Evolutionary conservation across 2,329 filamentous ascomycete species (phyloP).

Genomic region (Ophiocordyceps sinensis): DNA sequence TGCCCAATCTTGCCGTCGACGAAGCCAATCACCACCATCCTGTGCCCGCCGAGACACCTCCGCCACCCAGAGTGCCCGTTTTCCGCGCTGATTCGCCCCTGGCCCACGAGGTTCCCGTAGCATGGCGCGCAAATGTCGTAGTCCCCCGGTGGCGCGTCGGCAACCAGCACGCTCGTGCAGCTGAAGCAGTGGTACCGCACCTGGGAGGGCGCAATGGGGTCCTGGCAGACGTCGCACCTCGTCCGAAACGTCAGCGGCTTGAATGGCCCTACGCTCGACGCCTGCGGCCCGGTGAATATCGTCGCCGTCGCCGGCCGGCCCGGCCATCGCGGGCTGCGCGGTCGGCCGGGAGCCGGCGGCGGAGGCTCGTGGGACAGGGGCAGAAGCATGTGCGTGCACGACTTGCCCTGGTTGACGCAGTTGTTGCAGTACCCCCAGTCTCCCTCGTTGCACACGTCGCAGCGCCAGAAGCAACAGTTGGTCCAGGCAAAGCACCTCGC

Average conservation of each 20-base stretch:
- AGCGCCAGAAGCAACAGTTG: constrained; percentile 83
- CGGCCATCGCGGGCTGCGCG: constrained; percentile 26
- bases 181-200: constrained; percentile 67
- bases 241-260: constrained; percentile 58
- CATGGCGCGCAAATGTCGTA: constrained; percentile 75
- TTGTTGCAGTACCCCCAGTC: constrained; percentile 90
- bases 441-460: constrained; percentile 72
- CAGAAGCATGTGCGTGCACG: constrained; percentile 69
- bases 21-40: constrained; percentile 73
- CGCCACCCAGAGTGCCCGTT: constrained; percentile 76
- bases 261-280: constrained; percentile 38
- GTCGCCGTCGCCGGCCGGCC: constrained; percentile 32
- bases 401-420: constrained; percentile 70
- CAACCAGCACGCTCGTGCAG: constrained; percentile 42
- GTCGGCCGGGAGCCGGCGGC: constrained; percentile 16
- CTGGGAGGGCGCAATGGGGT: constrained; percentile 53
- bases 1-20: constrained; percentile 53
- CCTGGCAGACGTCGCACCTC: constrained; percentile 64
- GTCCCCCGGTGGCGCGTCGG: constrained; percentile 46
- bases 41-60: constrained; percentile 63
- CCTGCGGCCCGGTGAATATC: constrained; percentile 31
- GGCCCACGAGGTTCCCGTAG: constrained; percentile 53
- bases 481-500: constrained; percentile 57
- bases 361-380: constrained; percentile 51
- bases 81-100: constrained; percentile 52